A percentile compares a stretch with the other conserved stretches of the same genome.
Evolutionary conservation across 768 basidiomycete species (phyloP).

Genomic region (Trametes villosa): DNA sequence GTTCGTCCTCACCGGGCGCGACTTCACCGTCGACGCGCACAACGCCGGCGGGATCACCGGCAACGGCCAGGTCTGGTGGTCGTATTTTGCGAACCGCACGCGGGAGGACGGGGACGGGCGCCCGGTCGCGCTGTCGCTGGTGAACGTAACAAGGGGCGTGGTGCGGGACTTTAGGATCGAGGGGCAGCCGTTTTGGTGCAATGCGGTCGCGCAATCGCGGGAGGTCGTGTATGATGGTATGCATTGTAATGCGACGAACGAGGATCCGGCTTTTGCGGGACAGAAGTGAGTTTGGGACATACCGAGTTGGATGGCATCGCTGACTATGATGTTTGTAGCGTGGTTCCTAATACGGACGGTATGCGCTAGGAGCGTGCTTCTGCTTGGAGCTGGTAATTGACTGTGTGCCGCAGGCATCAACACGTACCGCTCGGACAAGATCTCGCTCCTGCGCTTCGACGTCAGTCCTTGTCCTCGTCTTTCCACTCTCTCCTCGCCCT

Average conservation of each 20-base stretch:
- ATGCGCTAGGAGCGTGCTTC: not conserved
- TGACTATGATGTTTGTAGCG: conserved; percentile 38
- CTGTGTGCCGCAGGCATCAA: conserved; percentile 51
- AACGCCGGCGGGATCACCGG: conserved; percentile 60
- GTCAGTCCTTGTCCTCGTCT: conserved; percentile 12
- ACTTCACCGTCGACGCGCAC: conserved; percentile 61
- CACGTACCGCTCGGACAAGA: conserved; percentile 54
- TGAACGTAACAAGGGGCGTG: conserved; percentile 45
- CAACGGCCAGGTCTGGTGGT: conserved; percentile 68
- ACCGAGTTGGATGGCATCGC: too few relatives aligned
- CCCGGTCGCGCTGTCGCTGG: conserved; percentile 58
- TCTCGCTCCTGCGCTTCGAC: conserved; percentile 59
- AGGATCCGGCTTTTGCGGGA: conserved; percentile 52
- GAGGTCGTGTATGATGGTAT: conserved; percentile 60
- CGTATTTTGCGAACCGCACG: conserved; percentile 48
- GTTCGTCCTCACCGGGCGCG: conserved; percentile 61
- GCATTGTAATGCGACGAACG: conserved; percentile 61
- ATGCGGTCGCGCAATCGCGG: conserved; percentile 53
- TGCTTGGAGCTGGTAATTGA: not conserved
- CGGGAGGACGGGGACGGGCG: conserved; percentile 59
- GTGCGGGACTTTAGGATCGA: conserved; percentile 56
- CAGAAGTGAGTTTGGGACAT: conserved; percentile 43
- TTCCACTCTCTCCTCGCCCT: not conserved
- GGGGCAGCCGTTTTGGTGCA: conserved; percentile 66
- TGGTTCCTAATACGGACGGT: conserved; percentile 68